Conservation (phyloP, 2,329 filamentous ascomycete species). For the Colletotrichum sublineola region DNA sequence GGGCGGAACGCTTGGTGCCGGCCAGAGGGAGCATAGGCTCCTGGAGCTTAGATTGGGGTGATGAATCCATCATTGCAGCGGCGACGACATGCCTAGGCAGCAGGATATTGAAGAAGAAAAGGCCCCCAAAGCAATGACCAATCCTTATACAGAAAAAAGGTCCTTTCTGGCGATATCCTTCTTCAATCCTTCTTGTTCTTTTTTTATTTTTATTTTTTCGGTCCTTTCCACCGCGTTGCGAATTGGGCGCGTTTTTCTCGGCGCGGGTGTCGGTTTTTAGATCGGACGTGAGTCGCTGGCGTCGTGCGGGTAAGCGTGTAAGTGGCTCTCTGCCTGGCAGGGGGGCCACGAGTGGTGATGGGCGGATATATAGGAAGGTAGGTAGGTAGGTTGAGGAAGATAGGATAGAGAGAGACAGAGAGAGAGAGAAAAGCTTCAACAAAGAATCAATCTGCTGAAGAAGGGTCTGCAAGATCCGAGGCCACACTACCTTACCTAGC, state of each 20-base stretch:
- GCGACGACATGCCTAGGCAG: constrained; percentile 35
- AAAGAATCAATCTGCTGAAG: constrained; percentile 11
- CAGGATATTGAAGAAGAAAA: constrained; percentile 1
- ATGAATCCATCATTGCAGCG: constrained; percentile 56
- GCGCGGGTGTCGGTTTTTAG: constrained; percentile 28
- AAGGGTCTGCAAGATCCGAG: constrained; percentile 20
- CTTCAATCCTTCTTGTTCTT: neutral
- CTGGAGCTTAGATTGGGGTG: constrained; percentile 51
- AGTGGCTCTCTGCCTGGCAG: constrained; percentile 27
- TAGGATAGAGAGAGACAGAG: constrained; percentile 3
- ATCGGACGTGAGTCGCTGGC: constrained; percentile 40
- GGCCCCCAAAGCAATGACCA: neutral
- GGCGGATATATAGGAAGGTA: constrained; percentile 7
- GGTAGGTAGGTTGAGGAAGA: neutral
- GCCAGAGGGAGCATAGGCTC: constrained; percentile 55
- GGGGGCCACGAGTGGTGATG: constrained; percentile 6
- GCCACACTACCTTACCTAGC: neutral
- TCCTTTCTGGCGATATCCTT: neutral
- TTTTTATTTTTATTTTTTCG: neutral
- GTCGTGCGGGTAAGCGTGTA: constrained; percentile 39
- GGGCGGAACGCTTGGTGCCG: constrained; percentile 71
- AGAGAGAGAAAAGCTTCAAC: constrained; percentile 17
- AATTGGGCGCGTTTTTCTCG: constrained; percentile 33
- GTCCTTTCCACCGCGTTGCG: constrained; percentile 33
- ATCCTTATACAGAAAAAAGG: neutral